Base-by-base conservation (phyloP, 345 rosid genomes). In the Corchorus olitorius region DNA sequence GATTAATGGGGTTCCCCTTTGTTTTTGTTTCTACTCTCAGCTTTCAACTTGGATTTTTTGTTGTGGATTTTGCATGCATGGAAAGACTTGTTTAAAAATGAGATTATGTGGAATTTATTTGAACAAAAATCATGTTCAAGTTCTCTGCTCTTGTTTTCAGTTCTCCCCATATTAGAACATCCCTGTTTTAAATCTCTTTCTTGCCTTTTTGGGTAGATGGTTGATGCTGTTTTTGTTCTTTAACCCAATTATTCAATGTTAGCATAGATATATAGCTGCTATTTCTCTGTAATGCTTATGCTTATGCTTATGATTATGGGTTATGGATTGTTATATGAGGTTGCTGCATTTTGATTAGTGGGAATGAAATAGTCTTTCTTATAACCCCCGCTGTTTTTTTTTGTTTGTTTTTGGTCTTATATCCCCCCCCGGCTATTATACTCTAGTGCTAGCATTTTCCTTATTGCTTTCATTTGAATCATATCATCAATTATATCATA, bases 61-160 rank as follows among this genome's bases (percentile, higher is more conserved):
- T 52, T 16, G 45, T 52, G 43, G 73, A 43, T 9, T 53, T 52
- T 70, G 62, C 62, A 70, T 70, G 74, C 62, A 70, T 69, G 73
- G 14, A 50, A 34, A 54, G 16, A 13, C 17, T 70, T 53, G 10
- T 4, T 52, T 70, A 27, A 27, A 27, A 27, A 27, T 70, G 48
- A 17, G 48, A n/a, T 70, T 70, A 15, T 34, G 5, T 35, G 10
- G 46, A 70, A 35, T 19, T 70, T 52, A 35, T 34, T 34, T 70
- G 61, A 70, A 3, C 74, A 35, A 70, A 27, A 70, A 53, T 70
- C 61, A 39, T 46, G 53, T 70, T 70, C 3, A 70, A 53, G 33
- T 53, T 34, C 8, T 53, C 62, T 70, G 43, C 48, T 2, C 10
- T 10, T 53, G 8, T 35, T 48, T 53, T 70, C 34, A 17, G 4